A percentile compares a stretch with the other conserved stretches of the same genome.
Evolutionary conservation across 2,329 filamentous ascomycete genomes (phyloP).

Genomic region (Blastomyces silverae): DNA sequence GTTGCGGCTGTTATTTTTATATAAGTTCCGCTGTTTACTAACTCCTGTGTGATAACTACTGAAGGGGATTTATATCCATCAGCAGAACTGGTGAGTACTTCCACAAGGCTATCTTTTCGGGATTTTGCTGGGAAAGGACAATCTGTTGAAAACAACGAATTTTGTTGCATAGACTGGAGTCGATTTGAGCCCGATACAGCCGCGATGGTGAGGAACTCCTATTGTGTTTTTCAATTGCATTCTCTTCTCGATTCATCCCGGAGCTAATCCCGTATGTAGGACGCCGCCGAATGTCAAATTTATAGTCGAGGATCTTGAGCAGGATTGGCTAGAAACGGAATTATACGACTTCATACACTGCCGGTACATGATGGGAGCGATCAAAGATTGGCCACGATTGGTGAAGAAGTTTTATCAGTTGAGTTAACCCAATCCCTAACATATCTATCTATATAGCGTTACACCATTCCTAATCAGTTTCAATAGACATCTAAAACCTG

Average conservation of each 20-base stretch:
- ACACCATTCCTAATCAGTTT: not conserved
- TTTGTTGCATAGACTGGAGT: conserved; percentile 7
- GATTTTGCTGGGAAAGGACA: not conserved
- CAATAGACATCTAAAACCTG: conserved; percentile 18
- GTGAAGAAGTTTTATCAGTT: conserved; percentile 43
- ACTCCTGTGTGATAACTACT: not conserved
- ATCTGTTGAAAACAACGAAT: not conserved
- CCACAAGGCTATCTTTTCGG: conserved; percentile 15
- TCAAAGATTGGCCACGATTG: conserved; percentile 49
- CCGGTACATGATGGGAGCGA: conserved; percentile 45
- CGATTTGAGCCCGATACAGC: conserved; percentile 16
- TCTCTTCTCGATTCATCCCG: not conserved
- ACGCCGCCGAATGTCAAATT: conserved; percentile 56
- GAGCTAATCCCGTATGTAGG: conserved; percentile 24
- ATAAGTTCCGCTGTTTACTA: not conserved
- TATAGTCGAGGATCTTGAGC: conserved; percentile 56
- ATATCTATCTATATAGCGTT: not conserved
- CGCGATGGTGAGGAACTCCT: conserved; percentile 4
- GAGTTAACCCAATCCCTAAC: conserved; percentile 17
- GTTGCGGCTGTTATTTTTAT: not conserved
- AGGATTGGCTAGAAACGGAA: conserved; percentile 50
- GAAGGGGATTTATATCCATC: conserved; percentile 23
- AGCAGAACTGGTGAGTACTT: conserved; percentile 17
- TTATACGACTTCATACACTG: conserved; percentile 52
- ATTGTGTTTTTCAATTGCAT: not conserved